Base-by-base conservation (phyloP, 2,329 filamentous ascomycete species). In the Penicillium brevicompactum region DNA sequence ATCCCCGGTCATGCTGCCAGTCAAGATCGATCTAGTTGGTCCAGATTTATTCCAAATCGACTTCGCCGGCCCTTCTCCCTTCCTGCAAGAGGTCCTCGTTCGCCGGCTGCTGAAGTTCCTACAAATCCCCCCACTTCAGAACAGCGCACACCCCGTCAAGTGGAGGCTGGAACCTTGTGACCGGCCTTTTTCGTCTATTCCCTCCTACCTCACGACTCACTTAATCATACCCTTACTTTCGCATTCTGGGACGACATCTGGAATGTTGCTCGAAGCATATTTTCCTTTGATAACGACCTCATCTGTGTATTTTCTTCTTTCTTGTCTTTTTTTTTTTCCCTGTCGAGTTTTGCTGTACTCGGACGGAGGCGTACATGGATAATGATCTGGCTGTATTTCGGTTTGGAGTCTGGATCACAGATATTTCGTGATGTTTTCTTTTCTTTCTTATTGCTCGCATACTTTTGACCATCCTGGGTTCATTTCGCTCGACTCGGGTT, bases 171-270 rank as follows among this genome's bases (percentile, higher is more conserved):
- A 30, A 53, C 54, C 18, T 22, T 37, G n/a, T 49, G 45, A 53
- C 32, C 32, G 27, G 30, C 30, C n/a, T 44, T 51, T 43, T 24
- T 31, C 7, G 16, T 38, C 34, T 31, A 48, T 49, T 44, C 30
- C 9, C 21, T 11, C 41, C 10, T 42, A 31, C 14, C 5, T 53
- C 31, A 41, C 30, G 38, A 54, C 31, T 38, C 42, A 24, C 38
- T 34, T 56, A 44, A 46, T 49, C 31, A 38, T 27, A 52, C 34
- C 47, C 16, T 11, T 46, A 51, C 22, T 44, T 32, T 46, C 44
- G 54, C 55, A 37, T 37, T 50, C 49, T 52, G 43, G 27, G 54
- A 51, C 57, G 55, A 62, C 63, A 65, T 67, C 63, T 67, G 64
- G 63, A 54, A 67, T 67, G 62, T 57, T 50, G 32, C 52, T 49